Percentiles rank a stretch among this genome's conserved stretches.
Evolutionary conservation across 116 monocot species (phyloP).

Genomic region (Papilionanthe hybrid): DNA sequence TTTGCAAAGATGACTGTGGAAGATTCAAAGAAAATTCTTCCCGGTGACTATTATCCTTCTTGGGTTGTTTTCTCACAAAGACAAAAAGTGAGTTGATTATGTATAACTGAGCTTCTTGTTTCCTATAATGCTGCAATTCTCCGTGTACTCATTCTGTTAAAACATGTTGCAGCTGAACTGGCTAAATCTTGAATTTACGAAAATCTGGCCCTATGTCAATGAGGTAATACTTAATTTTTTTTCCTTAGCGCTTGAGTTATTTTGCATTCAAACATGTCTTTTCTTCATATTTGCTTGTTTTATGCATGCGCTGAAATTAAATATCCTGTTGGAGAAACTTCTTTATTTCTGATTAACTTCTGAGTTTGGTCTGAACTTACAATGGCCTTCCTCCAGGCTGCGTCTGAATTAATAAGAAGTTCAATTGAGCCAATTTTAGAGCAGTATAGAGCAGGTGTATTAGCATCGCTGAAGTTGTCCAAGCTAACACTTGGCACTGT

Average conservation of each 20-base stretch:
- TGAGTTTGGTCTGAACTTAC: neutral
- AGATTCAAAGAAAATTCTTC: constrained; percentile 85
- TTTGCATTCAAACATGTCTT: neutral
- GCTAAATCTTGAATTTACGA: constrained; percentile 73
- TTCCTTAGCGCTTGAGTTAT: neutral
- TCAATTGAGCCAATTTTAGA: constrained; percentile 90
- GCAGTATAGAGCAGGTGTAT: constrained; percentile 68
- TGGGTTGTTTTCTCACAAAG: constrained; percentile 87
- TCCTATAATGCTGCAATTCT: neutral
- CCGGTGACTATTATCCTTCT: constrained; percentile 70
- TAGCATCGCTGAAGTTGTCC: constrained; percentile 82
- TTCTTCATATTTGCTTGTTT: neutral
- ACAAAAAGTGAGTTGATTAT: constrained; percentile 69
- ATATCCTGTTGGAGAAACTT: neutral
- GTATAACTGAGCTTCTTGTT: neutral
- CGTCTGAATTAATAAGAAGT: constrained; percentile 82
- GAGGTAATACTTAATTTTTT: constrained; percentile 35
- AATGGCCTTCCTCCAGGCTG: constrained; percentile 52
- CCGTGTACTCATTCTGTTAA: neutral
- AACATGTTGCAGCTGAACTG: constrained; percentile 72
- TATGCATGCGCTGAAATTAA: neutral
- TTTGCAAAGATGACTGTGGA: constrained; percentile 88
- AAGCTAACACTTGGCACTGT: constrained; percentile 97
- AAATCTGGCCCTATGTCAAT: constrained; percentile 98
- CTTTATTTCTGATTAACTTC: neutral